Percentiles rank a stretch among this genome's conserved stretches.
Conservation (phyloP, 1,139 yeast genomes). For the Pneumocystis wakefieldiae region DNA sequence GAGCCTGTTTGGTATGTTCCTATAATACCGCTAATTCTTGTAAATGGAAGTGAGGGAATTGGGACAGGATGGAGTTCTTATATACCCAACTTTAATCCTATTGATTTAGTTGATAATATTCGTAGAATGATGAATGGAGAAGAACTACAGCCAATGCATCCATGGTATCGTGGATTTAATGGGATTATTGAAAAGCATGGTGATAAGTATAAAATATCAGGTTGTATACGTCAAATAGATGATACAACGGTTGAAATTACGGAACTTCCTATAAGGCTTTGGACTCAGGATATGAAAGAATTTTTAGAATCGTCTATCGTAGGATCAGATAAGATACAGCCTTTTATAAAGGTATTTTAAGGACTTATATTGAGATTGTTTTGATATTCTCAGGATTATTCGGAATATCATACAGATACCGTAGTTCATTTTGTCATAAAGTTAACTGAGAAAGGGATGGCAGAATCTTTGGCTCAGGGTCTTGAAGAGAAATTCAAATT, state of each 20-base stretch:
- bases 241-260: slow-evolving; percentile 73
- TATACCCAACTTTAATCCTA: slow-evolving; percentile 81
- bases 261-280: slow-evolving; percentile 80
- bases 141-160: slow-evolving; percentile 57
- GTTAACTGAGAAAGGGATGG: slow-evolving; percentile 68
- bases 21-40: slow-evolving; percentile 77
- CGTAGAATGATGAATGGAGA: slow-evolving; percentile 60
- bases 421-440: slow-evolving; percentile 51
- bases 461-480: slow-evolving; percentile 56
- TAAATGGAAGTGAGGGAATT: slow-evolving; percentile 95
- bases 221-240: slow-evolving; percentile 68
- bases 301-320: slow-evolving; percentile 56
- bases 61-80: slow-evolving; percentile 99
- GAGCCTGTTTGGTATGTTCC: slow-evolving; percentile 97
- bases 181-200: slow-evolving; percentile 58
- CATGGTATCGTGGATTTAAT: slow-evolving; percentile 96
- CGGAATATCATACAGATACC: slow-evolving; percentile 82
- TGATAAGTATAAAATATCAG: slow-evolving; percentile 46
- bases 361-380: not conserved
- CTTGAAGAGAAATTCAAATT: slow-evolving; percentile 72
- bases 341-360: slow-evolving; percentile 54
- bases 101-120: slow-evolving; percentile 62
- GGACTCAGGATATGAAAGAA: slow-evolving; percentile 87
- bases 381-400: slow-evolving; percentile 40
- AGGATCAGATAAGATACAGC: slow-evolving; percentile 53